A percentile compares a stretch with the other conserved stretches of the same genome.
Conservation (phyloP, 768 basidiomycete genomes). For the Macrocybe gigantea region DNA sequence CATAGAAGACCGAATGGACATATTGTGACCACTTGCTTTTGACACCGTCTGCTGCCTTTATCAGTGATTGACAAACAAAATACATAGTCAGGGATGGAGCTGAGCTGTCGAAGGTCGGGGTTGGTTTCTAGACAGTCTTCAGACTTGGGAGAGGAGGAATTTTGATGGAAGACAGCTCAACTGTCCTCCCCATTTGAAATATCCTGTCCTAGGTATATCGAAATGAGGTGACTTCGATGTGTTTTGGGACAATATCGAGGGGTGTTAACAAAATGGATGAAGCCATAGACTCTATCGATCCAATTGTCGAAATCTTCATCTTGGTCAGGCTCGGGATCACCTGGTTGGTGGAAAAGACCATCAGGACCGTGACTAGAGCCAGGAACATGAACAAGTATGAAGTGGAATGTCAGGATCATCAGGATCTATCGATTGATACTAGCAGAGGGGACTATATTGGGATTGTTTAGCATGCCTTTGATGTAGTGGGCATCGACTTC, state of each 20-base stretch:
- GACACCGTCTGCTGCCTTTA: constrained; percentile 27
- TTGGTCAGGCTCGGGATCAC: background rate
- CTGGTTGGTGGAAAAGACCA: background rate
- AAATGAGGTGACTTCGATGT: background rate
- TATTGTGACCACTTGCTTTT: constrained; percentile 23
- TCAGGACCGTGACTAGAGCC: constrained; percentile 12
- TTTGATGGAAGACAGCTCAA: background rate
- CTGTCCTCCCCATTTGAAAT: background rate
- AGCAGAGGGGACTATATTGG: constrained; percentile 24
- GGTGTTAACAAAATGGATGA: background rate
- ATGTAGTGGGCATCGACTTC: constrained; percentile 28
- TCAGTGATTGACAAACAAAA: constrained; percentile 22
- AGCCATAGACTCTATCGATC: background rate
- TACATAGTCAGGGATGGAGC: no score
- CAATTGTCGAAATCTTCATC: background rate
- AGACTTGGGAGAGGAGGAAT: background rate
- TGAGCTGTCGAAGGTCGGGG: no score
- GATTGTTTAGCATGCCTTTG: constrained; percentile 27
- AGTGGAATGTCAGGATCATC: constrained; percentile 25
- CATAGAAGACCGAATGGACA: constrained; percentile 24
- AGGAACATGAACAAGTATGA: constrained; percentile 22
- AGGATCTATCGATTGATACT: constrained; percentile 32
- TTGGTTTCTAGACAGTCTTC: background rate
- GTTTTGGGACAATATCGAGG: background rate
- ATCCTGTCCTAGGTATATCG: background rate